A percentile compares a stretch with the other conserved stretches of the same genome.
These are phyloP conservation scores for Trifolium subterraneum DNA, from an alignment of 306 rosid genomes.

Conservation along the genomic window DNA sequence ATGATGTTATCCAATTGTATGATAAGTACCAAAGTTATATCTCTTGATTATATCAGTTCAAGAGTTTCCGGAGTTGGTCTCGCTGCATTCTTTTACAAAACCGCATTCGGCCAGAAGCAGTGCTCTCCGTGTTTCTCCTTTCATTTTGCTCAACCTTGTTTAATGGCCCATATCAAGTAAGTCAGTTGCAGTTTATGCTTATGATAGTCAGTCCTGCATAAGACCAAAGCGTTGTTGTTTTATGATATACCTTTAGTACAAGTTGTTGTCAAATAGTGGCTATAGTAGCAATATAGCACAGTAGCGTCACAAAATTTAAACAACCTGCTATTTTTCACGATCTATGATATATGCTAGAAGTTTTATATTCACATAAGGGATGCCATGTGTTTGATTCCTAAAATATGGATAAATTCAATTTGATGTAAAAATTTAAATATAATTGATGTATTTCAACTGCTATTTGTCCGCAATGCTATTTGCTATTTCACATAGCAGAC, in stretches of 20 bases:
- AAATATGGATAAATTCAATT: neutral
- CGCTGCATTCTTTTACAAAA: constrained; percentile 45
- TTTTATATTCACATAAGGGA: neutral
- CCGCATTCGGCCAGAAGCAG: constrained; percentile 41
- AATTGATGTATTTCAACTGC: neutral
- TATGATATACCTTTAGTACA: neutral
- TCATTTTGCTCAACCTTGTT: constrained; percentile 48
- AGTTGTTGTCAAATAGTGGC: neutral
- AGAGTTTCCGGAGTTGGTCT: constrained; percentile 44
- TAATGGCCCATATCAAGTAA: constrained; percentile 60
- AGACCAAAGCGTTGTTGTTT: neutral
- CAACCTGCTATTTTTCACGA: neutral
- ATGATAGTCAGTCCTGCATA: constrained; percentile 5
- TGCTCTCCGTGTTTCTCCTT: constrained; percentile 45
- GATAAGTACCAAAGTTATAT: constrained; percentile 42
- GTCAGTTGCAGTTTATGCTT: constrained; percentile 38
- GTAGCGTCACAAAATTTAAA: neutral
- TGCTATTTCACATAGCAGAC: neutral
- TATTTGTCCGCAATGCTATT: neutral
- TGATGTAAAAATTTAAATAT: neutral
- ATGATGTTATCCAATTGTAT: constrained; percentile 39
- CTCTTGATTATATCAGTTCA: constrained; percentile 39
- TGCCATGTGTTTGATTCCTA: neutral
- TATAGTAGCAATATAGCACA: neutral
- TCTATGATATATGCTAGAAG: neutral